Conservation (phyloP, 2,329 filamentous ascomycete genomes). For the Eurotiales sp. region DNA sequence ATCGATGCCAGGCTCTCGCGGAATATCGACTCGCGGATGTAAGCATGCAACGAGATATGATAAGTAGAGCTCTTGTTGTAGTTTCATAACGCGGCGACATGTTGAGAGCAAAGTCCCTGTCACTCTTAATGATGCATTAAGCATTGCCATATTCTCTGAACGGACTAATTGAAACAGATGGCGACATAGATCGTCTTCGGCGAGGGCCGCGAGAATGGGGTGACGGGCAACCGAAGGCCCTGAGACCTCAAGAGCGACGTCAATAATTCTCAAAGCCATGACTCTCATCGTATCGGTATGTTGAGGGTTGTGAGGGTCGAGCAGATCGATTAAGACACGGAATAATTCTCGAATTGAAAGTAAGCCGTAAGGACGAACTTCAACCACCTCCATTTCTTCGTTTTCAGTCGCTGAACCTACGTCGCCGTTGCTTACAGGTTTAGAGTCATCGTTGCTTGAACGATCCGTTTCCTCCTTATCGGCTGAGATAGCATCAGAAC, state of each 20-base stretch:
- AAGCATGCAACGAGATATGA: slow-evolving; percentile 92
- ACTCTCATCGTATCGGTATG: slow-evolving; percentile 94
- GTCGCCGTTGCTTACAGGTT: slow-evolving; percentile 29
- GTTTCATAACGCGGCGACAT: slow-evolving; percentile 82
- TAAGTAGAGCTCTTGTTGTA: slow-evolving; percentile 94
- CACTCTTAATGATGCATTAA: slow-evolving; percentile 89
- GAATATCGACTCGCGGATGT: slow-evolving; percentile 91
- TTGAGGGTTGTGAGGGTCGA: slow-evolving; percentile 88
- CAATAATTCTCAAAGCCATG: slow-evolving; percentile 95
- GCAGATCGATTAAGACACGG: slow-evolving; percentile 83
- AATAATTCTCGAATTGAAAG: slow-evolving; percentile 94
- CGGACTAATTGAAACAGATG: slow-evolving; percentile 94
- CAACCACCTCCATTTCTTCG: slow-evolving; percentile 43
- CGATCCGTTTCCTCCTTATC: slow-evolving; percentile 28
- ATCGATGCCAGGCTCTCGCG: slow-evolving; percentile 83
- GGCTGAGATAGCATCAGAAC: slow-evolving; percentile 30
- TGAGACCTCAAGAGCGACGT: slow-evolving; percentile 93
- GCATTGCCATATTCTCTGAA: slow-evolving; percentile 91
- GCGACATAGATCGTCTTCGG: slow-evolving; percentile 88
- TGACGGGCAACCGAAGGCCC: slow-evolving; percentile 93
- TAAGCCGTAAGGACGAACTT: slow-evolving; percentile 83
- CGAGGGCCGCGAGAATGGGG: slow-evolving; percentile 78
- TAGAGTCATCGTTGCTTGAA: slow-evolving; percentile 32
- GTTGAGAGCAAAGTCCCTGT: slow-evolving; percentile 87
- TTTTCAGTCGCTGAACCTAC: slow-evolving; percentile 34